Evolutionary conservation across 2,329 filamentous ascomycete species (phyloP).

Genomic region (Alternaria arbusti): DNA sequence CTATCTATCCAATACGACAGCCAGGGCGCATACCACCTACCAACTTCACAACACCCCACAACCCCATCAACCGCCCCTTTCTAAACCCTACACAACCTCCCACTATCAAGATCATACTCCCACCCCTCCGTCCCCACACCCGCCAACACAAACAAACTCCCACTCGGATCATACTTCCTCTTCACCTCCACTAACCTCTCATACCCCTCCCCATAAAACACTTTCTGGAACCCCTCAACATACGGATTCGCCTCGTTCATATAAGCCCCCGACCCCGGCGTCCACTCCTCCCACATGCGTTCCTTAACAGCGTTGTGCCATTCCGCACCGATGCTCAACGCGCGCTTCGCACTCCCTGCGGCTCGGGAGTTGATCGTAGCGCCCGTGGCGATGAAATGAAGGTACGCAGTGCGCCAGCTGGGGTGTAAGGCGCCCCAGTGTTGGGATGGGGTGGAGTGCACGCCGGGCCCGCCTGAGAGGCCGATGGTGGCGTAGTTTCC

Average conservation of each 20-base stretch:
- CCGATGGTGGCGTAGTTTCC: slow-evolving; percentile 34
- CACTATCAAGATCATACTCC: slow-evolving; percentile 30
- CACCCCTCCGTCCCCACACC: slow-evolving; percentile 29
- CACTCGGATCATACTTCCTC: slow-evolving; percentile 17
- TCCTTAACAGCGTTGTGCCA: slow-evolving; percentile 27
- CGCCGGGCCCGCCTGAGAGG: slow-evolving; percentile 38
- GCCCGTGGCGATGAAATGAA: slow-evolving; percentile 38
- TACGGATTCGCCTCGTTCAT: slow-evolving; percentile 27
- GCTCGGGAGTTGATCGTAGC: slow-evolving; percentile 2
- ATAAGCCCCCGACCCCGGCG: slow-evolving; percentile 17
- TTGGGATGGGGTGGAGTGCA: slow-evolving; percentile 19
- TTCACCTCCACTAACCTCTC: slow-evolving; percentile 12
- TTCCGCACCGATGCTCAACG: not conserved
- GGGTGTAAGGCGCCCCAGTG: slow-evolving; percentile 38
- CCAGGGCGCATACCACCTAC: not conserved
- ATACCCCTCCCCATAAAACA: slow-evolving; percentile 19
- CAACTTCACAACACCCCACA: not conserved
- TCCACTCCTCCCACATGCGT: slow-evolving; percentile 24
- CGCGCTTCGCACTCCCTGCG: not conserved
- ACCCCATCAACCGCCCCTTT: not conserved
- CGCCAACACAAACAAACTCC: slow-evolving; percentile 27
- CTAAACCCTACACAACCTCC: slow-evolving; percentile 17
- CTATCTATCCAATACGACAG: not conserved
- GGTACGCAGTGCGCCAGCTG: slow-evolving; percentile 45
- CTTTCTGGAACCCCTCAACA: slow-evolving; percentile 15